phyloP scores from a whole-genome alignment of 164 flowering plant species.

The Malania oleifera region DNA sequence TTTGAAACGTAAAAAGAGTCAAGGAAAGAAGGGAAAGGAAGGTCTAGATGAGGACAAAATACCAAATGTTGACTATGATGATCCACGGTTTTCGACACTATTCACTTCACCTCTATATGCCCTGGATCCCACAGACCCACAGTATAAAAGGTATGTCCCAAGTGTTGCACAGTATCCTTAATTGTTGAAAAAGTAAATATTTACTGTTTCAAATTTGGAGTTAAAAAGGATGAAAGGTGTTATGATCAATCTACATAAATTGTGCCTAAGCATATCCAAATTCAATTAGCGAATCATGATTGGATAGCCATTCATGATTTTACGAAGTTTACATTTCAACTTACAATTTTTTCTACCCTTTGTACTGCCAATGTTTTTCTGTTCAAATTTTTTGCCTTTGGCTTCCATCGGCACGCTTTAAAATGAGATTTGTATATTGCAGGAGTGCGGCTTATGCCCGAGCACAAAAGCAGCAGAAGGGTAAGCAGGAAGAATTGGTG shows the following conservation, averaged over 20 bases:
- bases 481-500: background rate
- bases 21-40: constrained; percentile 1
- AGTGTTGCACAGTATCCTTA: too few species aligned
- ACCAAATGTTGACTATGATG: background rate
- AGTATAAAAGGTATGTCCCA: background rate
- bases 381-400: background rate
- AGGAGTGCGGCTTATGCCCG: constrained; percentile 4
- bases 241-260: too few species aligned
- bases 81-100: background rate
- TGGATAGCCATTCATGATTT: too few species aligned
- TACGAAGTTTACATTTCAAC: background rate
- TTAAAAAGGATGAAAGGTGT: background rate
- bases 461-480: background rate
- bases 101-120: constrained; percentile 1
- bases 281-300: too few species aligned
- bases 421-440: background rate
- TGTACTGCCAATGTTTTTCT: background rate
- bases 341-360: background rate
- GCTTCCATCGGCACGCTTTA: background rate
- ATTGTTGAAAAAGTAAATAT: background rate
- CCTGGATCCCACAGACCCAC: constrained; percentile 5
- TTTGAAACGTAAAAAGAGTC: background rate
- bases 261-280: too few species aligned
- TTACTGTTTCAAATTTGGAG: background rate
- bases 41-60: background rate